Evolutionary conservation across 441 rosid species (phyloP).

Genomic region (Erodium chrysanthum): DNA sequence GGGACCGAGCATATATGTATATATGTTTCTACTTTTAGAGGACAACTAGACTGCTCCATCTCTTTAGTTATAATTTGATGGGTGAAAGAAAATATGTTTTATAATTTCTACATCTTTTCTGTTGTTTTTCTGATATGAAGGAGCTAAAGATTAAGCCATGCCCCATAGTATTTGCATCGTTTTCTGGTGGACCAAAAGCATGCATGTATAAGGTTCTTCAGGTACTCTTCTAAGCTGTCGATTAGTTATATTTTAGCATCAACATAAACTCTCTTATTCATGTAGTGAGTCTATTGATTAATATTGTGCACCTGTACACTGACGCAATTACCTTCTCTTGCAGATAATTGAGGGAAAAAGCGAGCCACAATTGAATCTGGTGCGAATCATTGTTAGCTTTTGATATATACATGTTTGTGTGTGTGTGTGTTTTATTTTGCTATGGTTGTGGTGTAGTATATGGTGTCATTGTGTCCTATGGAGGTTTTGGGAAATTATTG

Average conservation of each 20-base stretch:
- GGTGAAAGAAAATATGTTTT: background rate
- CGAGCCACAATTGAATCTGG: constrained; percentile 41
- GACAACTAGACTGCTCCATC: background rate
- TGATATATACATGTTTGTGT: too few species aligned
- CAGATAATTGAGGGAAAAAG: constrained; percentile 66
- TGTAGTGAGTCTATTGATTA: background rate
- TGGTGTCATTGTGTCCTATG: background rate
- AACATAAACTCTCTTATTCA: background rate
- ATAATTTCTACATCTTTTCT: constrained; percentile 7
- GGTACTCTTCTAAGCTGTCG: too few species aligned
- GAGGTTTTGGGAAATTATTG: background rate
- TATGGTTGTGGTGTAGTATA: background rate
- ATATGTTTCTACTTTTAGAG: background rate
- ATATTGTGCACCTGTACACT: background rate
- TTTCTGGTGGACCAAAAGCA: constrained; percentile 86
- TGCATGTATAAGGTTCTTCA: constrained; percentile 88
- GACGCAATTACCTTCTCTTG: constrained; percentile 21
- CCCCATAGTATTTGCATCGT: constrained; percentile 72
- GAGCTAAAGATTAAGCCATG: constrained; percentile 61
- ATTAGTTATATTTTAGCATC: too few species aligned
- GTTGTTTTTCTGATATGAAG: constrained; percentile 26
- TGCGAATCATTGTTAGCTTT: constrained; percentile 19
- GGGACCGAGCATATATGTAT: too few species aligned
- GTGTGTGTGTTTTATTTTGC: background rate
- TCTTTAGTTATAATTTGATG: background rate